These are phyloP conservation scores for Leptosphaerulina australis DNA, from an alignment of 2,329 filamentous ascomycete genomes.

Conservation along the genomic window DNA sequence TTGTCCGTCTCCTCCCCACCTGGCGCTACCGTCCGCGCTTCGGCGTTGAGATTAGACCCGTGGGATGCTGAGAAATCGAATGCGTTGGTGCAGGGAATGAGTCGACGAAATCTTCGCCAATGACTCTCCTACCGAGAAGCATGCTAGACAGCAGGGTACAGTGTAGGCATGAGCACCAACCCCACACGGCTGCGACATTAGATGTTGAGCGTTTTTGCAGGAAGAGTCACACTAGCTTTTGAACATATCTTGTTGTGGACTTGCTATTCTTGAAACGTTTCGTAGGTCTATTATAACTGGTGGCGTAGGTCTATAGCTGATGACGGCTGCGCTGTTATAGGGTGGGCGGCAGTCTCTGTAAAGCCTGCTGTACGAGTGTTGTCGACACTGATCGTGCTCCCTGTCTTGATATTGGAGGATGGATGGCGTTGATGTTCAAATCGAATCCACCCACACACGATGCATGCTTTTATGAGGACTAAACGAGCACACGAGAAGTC, in stretches of 20 bases:
- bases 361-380: too few species aligned
- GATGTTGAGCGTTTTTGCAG: not conserved
- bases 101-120: not conserved
- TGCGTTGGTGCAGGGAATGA: constrained; percentile 2
- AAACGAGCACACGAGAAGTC: too few species aligned
- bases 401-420: too few species aligned
- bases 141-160: too few species aligned
- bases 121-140: too few species aligned
- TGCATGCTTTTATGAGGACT: too few species aligned
- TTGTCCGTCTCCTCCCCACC: constrained; percentile 23
- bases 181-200: constrained; percentile 1
- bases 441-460: too few species aligned
- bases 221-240: not conserved
- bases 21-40: constrained; percentile 10
- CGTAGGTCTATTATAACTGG: not conserved
- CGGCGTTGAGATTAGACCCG: constrained; percentile 19
- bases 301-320: too few species aligned
- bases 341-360: too few species aligned
- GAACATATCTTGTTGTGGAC: not conserved
- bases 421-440: too few species aligned
- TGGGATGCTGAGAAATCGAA: constrained; percentile 29
- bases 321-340: too few species aligned
- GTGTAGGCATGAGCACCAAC: not conserved
- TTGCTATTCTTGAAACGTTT: constrained; percentile 2
- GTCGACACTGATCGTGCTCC: too few species aligned